These are phyloP conservation scores for Noccaea bulbosa DNA, from an alignment of 345 rosid species.

Conservation along the genomic window DNA sequence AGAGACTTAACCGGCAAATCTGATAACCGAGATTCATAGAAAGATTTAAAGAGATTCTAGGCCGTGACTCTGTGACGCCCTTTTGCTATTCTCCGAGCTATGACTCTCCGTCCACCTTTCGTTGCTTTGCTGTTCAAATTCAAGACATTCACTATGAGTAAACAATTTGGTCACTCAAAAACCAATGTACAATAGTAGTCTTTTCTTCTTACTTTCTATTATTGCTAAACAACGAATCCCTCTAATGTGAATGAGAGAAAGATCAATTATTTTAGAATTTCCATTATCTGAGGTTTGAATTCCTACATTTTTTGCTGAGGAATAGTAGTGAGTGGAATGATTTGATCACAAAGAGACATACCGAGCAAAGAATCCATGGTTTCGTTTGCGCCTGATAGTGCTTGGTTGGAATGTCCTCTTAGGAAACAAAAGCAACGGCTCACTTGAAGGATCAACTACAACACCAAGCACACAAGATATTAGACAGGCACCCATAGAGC, in stretches of 20 bases:
- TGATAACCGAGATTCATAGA: neutral
- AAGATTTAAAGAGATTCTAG: slow-evolving; percentile 41
- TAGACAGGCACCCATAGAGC: neutral
- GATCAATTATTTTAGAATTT: neutral
- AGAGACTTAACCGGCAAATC: neutral
- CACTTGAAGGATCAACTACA: slow-evolving; percentile 70
- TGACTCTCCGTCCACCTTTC: slow-evolving; percentile 94
- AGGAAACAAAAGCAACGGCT: slow-evolving; percentile 72
- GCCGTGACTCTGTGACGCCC: slow-evolving; percentile 92
- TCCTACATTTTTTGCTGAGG: neutral
- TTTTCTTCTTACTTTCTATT: neutral
- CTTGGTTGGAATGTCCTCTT: slow-evolving; percentile 96
- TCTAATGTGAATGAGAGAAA: neutral
- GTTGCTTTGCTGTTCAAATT: slow-evolving; percentile 83
- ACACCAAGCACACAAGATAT: slow-evolving; percentile 11
- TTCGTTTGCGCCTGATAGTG: slow-evolving; percentile 79
- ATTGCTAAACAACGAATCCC: neutral
- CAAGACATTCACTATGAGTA: slow-evolving; percentile 35
- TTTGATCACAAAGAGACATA: slow-evolving; percentile 39
- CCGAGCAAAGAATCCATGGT: slow-evolving; percentile 94
- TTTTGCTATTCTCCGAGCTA: slow-evolving; percentile 95
- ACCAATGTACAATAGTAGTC: neutral
- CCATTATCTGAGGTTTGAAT: neutral
- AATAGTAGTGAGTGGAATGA: neutral
- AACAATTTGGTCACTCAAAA: slow-evolving; percentile 18